Evolutionary conservation across 2,329 filamentous ascomycete genomes (phyloP).

Genomic region (Fusarium scirpi): DNA sequence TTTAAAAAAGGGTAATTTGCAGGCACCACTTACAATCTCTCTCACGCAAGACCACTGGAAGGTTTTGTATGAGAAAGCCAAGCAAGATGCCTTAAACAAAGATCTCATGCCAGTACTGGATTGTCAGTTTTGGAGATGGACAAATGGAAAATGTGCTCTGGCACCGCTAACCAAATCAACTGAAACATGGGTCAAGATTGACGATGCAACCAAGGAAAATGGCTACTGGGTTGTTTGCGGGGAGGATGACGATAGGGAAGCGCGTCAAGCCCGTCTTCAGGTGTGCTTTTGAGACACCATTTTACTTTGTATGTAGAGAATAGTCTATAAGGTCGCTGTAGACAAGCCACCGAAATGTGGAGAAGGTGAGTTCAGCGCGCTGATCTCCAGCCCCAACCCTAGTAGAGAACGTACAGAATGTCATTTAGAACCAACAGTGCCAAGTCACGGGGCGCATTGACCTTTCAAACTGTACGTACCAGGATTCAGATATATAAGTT

Average conservation of each 20-base stretch:
- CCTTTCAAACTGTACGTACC: too few relatives aligned
- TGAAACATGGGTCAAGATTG: background rate
- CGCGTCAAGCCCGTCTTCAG: background rate
- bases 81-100: background rate
- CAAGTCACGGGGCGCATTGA: too few relatives aligned
- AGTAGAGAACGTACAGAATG: too few relatives aligned
- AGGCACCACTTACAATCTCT: background rate
- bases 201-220: background rate
- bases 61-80: background rate
- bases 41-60: background rate
- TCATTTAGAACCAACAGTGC: too few relatives aligned
- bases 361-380: too few relatives aligned
- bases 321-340: too few relatives aligned
- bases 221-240: background rate
- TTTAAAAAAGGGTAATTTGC: background rate
- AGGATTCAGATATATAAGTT: too few relatives aligned
- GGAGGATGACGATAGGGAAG: background rate
- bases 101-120: background rate
- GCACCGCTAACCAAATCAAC: background rate
- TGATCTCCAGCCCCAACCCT: too few relatives aligned
- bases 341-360: too few relatives aligned
- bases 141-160: background rate
- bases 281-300: too few relatives aligned
- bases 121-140: background rate
- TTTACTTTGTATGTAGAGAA: too few relatives aligned